Evolutionary conservation across 2,329 filamentous ascomycete species (phyloP), one percentile per base, ranked within the genome.

Genomic region (Ophiosphaerella herpotricha): DNA sequence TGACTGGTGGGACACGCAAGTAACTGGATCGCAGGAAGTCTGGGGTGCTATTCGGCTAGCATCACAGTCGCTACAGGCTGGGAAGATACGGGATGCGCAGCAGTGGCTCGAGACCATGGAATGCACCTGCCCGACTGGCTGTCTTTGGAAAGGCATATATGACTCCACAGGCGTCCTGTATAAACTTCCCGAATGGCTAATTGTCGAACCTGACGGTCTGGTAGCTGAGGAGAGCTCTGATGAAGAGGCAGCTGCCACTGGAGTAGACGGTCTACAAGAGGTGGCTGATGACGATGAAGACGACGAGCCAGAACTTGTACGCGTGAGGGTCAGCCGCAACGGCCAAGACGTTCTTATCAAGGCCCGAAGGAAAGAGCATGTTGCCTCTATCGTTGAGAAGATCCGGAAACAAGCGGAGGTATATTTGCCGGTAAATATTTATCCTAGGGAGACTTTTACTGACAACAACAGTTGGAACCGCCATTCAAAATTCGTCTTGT

Each of bases 1-100:
- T 41, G 91, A 91, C 54, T 97, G 95, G 78, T 97, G 96, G 73
- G 91, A 97, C 54, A 97, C 92, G 1, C 80, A 91, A 39, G 90
- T 95, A 13, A 89, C 88, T 0, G 91, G 91, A 2, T 81, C 85
- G 4, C 66, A 81, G 4, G 90, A 96, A 72, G 82, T 94, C 23
- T 97, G 93, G 93, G 84, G 84, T 60, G 87, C 89, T 0, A 73
- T 97, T 12, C 81, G 82, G 39, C 77, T 85, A 1, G 88, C 86
- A 0, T 79, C 91, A 14, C 82, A 88, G 53, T 76, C 89, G 6
- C 71, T 96, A 54, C 87, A 87, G 76, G 61, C 67, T 0, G 79
- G 75, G 0, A 68, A 77, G 26, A 58, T 78, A 33, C 68, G 66
- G 31, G 73, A 75, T 39, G 92, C 92, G 6, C 91, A 97, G 76